Evolutionary conservation across 768 basidiomycete genomes (phyloP), one percentile per base, ranked within the genome.

Genomic region (Boletus reticuloceps): DNA sequence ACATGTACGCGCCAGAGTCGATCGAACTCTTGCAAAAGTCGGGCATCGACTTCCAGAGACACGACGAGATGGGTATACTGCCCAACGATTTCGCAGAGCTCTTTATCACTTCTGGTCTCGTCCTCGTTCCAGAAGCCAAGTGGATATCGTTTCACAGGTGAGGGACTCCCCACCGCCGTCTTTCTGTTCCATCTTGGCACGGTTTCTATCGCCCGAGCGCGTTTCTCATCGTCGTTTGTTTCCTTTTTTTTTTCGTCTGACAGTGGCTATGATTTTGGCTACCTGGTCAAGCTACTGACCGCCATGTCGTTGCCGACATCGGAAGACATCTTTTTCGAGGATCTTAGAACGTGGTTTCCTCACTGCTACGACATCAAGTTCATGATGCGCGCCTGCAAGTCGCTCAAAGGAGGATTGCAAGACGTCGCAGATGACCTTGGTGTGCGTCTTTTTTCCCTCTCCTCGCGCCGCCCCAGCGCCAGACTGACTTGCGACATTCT

Each of bases 201-300:
- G n/a, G n/a, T n/a, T n/a, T n/a, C n/a, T n/a, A 20, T 20, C 20
- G 20, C 27, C 11, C 29, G 53, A 36, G 29, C 44, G 47, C 13
- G 36, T 39, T 42, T 50, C 44, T 49, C 50, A 53, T 50, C 22
- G 31, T 54, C 22, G 6, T 36, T 43, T 29, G 16, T 39, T 32
- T 46, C 17, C n/a, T n/a, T n/a, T n/a, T n/a, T n/a, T n/a, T n/a
- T n/a, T n/a, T n/a, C n/a, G n/a, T n/a, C n/a, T n/a, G n/a, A n/a
- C n/a, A 98, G 96, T 72, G 97, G 96, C 47, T 98, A 98, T 73
- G 97, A 99, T 72, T 98, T 99, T 74, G 97, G 97, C 36, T 99
- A 98, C 70, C 90, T 99, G 63, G 85, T 99, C 72, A 97, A 96
- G 71, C 82, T 98, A 40, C 80, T 99, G 48, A 90, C 91, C 22